These are phyloP conservation scores for Trichosporon sp. DNA, from an alignment of 1,284 basidiomycete species.

Conservation along the genomic window DNA sequence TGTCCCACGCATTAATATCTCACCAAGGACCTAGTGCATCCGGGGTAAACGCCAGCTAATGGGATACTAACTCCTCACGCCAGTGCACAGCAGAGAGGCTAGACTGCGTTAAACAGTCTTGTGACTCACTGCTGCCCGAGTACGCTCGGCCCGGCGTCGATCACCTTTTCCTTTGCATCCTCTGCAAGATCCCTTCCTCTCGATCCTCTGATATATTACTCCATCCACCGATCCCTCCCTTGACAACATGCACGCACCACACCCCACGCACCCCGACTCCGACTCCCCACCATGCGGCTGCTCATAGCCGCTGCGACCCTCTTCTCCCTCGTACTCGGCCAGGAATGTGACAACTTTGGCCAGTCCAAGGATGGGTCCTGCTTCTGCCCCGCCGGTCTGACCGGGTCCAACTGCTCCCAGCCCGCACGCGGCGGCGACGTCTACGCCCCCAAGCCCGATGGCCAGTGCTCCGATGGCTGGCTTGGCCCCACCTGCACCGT, in stretches of 20 bases:
- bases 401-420: neutral
- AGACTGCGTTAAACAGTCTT: no score
- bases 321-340: neutral
- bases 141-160: neutral
- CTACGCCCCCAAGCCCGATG: neutral
- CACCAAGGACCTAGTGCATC: no score
- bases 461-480: neutral
- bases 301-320: neutral
- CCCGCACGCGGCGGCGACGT: neutral
- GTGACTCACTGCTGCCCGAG: neutral
- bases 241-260: no score
- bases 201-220: no score
- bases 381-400: neutral
- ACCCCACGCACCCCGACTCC: no score
- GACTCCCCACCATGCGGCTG: neutral
- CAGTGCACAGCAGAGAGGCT: neutral
- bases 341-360: neutral
- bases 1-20: neutral
- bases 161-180: neutral
- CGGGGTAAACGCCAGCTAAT: no score
- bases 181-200: no score
- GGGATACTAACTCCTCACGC: neutral
- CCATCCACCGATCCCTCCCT: no score
- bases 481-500: slow-evolving; percentile 27
- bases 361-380: neutral